phyloP scores from a whole-genome alignment of 805 yeast genomes.

The Clavispora asparagi region DNA sequence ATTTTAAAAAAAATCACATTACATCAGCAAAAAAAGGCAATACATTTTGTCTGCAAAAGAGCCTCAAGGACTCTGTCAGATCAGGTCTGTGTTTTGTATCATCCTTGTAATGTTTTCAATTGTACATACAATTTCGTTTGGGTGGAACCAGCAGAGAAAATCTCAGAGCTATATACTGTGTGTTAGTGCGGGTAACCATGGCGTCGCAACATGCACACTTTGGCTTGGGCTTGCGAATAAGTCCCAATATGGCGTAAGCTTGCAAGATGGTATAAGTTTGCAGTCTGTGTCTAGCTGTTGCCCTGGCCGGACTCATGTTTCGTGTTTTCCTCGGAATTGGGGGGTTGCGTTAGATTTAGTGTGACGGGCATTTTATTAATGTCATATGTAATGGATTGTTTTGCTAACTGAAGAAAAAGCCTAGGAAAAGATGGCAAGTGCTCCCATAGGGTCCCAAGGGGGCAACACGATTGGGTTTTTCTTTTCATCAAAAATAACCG shows the following conservation, averaged over 20 bases:
- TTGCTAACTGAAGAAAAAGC: not conserved
- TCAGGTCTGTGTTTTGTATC: slow-evolving; percentile 21
- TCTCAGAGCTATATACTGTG: not conserved
- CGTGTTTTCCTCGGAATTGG: no score
- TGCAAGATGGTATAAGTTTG: no score
- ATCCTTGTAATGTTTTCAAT: slow-evolving; percentile 9
- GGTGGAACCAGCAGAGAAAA: not conserved
- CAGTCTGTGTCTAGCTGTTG: no score
- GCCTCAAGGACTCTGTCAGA: slow-evolving; percentile 16
- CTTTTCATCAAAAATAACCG: slow-evolving; percentile 33
- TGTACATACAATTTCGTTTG: slow-evolving; percentile 11
- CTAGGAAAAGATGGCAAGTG: slow-evolving; percentile 41
- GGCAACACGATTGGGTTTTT: slow-evolving; percentile 52
- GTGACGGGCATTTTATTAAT: no score
- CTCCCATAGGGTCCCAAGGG: slow-evolving; percentile 80
- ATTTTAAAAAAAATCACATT: slow-evolving; percentile 2
- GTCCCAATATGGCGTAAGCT: no score
- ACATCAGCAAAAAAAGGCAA: slow-evolving; percentile 17
- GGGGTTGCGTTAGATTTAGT: no score
- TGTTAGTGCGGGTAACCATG: not conserved
- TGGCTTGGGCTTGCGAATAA: not conserved
- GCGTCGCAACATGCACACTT: not conserved
- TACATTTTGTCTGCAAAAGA: slow-evolving; percentile 17
- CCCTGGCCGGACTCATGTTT: no score
- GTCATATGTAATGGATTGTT: not conserved